Evolutionary conservation across 495 filamentous ascomycete species (phyloP).

Genomic region (Chaetomidium leptoderma): DNA sequence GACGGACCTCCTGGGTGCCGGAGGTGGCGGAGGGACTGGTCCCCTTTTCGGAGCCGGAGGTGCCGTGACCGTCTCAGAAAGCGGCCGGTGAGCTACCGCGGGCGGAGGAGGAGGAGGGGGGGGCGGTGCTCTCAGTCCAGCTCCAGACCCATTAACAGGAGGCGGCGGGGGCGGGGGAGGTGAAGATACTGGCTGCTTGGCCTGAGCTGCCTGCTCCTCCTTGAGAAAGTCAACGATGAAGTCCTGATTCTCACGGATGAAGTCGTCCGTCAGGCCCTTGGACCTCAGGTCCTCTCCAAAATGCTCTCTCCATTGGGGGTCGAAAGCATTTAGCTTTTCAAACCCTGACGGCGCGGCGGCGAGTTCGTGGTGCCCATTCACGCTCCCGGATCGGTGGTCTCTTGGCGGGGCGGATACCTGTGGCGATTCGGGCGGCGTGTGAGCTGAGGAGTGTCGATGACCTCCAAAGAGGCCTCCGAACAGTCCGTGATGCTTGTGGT

Average conservation of each 20-base stretch:
- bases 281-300: conserved; percentile 70
- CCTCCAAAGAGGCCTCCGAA: conserved; percentile 66
- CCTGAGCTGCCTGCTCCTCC: conserved; percentile 62
- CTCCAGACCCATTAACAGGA: conserved; percentile 29
- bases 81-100: conserved; percentile 33
- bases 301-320: conserved; percentile 79
- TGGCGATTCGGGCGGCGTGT: conserved; percentile 53
- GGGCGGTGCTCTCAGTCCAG: conserved; percentile 49
- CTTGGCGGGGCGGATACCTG: conserved; percentile 46
- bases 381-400: conserved; percentile 46
- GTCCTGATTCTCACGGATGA: conserved; percentile 86
- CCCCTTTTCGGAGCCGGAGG: conserved; percentile 54
- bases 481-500: conserved; percentile 41
- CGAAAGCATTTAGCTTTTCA: conserved; percentile 71
- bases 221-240: conserved; percentile 92
- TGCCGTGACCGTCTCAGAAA: conserved; percentile 32
- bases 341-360: conserved; percentile 43
- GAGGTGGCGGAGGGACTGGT: conserved; percentile 79
- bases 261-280: conserved; percentile 90
- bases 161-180: conserved; percentile 52
- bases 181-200: conserved; percentile 47
- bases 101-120: conserved; percentile 60
- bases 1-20: conserved; percentile 62
- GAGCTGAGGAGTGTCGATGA: conserved; percentile 62
- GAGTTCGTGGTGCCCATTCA: conserved; percentile 33